phyloP scores from a whole-genome alignment of 2,329 filamentous ascomycete genomes.

The Alternaria sp. region DNA sequence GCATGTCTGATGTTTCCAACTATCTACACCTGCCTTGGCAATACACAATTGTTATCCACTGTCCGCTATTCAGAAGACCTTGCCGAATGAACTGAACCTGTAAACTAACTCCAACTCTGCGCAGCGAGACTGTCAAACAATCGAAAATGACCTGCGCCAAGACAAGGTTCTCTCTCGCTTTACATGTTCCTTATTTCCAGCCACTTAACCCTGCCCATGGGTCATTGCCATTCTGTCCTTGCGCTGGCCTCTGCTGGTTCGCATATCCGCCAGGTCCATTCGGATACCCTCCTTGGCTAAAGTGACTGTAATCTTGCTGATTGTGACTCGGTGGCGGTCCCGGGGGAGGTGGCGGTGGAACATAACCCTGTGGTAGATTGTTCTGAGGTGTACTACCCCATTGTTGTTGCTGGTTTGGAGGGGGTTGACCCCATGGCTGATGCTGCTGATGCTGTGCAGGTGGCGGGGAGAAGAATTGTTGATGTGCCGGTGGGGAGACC shows the following conservation, averaged over 20 bases:
- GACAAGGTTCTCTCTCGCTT: not conserved
- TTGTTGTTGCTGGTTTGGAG: conserved; percentile 59
- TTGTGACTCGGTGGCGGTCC: conserved; percentile 63
- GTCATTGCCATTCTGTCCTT: conserved; percentile 53
- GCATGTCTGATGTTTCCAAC: not conserved
- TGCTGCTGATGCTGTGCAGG: conserved; percentile 52
- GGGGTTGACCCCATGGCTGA: conserved; percentile 60
- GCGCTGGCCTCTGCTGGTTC: conserved; percentile 37
- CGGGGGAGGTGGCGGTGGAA: conserved; percentile 71
- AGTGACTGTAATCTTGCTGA: conserved; percentile 59
- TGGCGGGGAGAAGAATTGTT: conserved; percentile 60
- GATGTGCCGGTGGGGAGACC: conserved; percentile 62
- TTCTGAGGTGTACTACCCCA: conserved; percentile 58
- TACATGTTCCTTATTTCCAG: conserved; percentile 62
- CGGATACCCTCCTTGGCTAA: conserved; percentile 63
- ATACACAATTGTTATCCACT: not conserved
- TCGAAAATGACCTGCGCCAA: not conserved
- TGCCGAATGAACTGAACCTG: not conserved
- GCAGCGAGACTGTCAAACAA: not conserved
- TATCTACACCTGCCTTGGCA: not conserved
- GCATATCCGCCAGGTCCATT: conserved; percentile 50
- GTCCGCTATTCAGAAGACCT: not conserved
- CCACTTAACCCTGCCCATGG: conserved; percentile 74
- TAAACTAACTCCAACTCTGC: not conserved
- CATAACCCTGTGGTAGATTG: conserved; percentile 66